Evolutionary conservation across 352 stramenopile genomes (phyloP).

Genomic region (Phytopythium boreale): DNA sequence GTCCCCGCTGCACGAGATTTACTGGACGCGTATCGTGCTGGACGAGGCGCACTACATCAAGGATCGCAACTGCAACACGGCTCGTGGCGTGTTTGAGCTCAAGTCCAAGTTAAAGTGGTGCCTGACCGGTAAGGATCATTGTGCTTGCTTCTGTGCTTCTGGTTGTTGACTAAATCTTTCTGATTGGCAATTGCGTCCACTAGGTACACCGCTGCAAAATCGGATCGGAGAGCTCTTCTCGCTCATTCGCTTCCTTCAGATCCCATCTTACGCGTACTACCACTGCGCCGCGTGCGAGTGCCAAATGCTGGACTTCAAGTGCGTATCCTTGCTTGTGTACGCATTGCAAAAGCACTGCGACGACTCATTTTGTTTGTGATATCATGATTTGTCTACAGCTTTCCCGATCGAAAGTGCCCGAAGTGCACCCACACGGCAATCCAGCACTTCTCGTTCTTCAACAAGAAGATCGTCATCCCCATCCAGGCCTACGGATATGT

Average conservation of each 20-base stretch:
- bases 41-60: slow-evolving; percentile 97
- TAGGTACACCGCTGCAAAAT: slow-evolving; percentile 94
- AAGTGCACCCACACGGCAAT: slow-evolving; percentile 93
- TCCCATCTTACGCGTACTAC: slow-evolving; percentile 98
- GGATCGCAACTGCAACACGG: slow-evolving; percentile 91
- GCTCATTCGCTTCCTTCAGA: slow-evolving; percentile 96
- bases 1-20: slow-evolving; percentile 91
- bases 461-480: slow-evolving; percentile 98
- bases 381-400: slow-evolving; percentile 38
- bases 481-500: slow-evolving; percentile 96
- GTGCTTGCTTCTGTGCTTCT: background rate
- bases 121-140: slow-evolving; percentile 86
- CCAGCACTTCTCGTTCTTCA: slow-evolving; percentile 98
- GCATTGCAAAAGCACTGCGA: background rate
- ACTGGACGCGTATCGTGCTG: slow-evolving; percentile 97
- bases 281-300: slow-evolving; percentile 95
- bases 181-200: slow-evolving; percentile 2
- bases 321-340: slow-evolving; percentile 24
- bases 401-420: slow-evolving; percentile 83
- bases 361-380: background rate
- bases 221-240: slow-evolving; percentile 95
- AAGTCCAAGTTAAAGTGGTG: slow-evolving; percentile 97
- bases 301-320: slow-evolving; percentile 95
- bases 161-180: background rate
- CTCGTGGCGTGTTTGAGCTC: slow-evolving; percentile 96